These are phyloP conservation scores for Cutaneotrichosporon cutaneum DNA, from an alignment of 1,284 basidiomycete genomes.

Conservation along the genomic window DNA sequence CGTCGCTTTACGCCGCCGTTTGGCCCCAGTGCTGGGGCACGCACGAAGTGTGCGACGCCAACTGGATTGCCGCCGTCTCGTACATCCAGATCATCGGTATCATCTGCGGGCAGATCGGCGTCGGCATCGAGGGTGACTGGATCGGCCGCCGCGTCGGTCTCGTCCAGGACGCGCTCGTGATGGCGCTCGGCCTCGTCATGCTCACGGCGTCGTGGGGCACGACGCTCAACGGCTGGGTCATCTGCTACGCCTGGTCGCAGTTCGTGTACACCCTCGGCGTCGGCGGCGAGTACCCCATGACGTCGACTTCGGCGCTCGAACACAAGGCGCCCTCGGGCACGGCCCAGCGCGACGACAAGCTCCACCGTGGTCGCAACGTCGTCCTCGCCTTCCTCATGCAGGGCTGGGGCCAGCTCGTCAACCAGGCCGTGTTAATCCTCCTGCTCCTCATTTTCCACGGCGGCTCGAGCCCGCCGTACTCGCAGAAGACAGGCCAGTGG, in stretches of 20 bases:
- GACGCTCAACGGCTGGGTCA: constrained; percentile 59
- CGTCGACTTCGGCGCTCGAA: constrained; percentile 58
- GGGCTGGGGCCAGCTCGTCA: constrained; percentile 59
- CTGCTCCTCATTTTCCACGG: constrained; percentile 58
- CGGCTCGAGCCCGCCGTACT: constrained; percentile 50
- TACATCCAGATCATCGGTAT: constrained; percentile 53
- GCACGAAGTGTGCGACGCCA: constrained; percentile 53
- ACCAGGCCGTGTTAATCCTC: constrained; percentile 57
- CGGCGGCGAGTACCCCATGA: constrained; percentile 60
- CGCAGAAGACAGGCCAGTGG: constrained; percentile 56
- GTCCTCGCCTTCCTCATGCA: constrained; percentile 59
- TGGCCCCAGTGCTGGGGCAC: constrained; percentile 58
- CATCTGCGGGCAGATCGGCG: constrained; percentile 58
- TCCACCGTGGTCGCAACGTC: constrained; percentile 59
- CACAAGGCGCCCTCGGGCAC: constrained; percentile 47
- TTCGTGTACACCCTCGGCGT: constrained; percentile 58
- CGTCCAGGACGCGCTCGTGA: constrained; percentile 53
- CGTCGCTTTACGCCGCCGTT: constrained; percentile 55
- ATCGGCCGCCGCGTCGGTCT: constrained; percentile 58
- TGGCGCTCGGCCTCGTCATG: constrained; percentile 57
- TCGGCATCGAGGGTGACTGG: constrained; percentile 61
- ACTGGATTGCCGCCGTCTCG: constrained; percentile 55
- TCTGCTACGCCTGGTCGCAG: constrained; percentile 56
- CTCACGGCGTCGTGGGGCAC: constrained; percentile 59
- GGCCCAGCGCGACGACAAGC: constrained; percentile 56